Base-by-base conservation (phyloP, 352 stramenopile genomes). In the Globisporangium barbulae region DNA sequence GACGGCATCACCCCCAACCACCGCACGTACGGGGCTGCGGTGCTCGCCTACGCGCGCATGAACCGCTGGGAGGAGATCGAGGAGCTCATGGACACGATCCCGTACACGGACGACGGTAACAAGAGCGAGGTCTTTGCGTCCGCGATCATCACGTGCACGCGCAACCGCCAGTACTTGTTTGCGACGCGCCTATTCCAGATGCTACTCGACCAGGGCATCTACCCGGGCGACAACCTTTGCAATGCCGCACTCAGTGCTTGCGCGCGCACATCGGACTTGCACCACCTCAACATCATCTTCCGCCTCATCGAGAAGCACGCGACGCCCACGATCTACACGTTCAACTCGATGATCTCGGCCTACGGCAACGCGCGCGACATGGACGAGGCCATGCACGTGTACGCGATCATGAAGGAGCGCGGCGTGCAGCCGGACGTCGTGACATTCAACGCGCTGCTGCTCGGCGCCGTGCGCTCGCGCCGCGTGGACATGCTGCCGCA, bases 261-360 rank as follows among this genome's bases (percentile, higher is more conserved):
- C 58, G 81, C 79, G 44, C 76, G 81, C 19, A 92, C 75, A 8
- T 76, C 73, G 10, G 79, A 92, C 55, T 33, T 89, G 30, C 67
- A 78, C 44, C 73, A 80, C 30, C 75, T 96, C 59, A 71, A 73
- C 35, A 71, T 78, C 48, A 87, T 92, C 31, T 89, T 85, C 60
- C 75, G 81, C 53, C 71, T 91, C 13, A 65, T 92, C 9, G 75
- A 92, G 64, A 61, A 58, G 9, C 69, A 93, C 57, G 71, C 75
- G 28, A 79, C 71, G 17, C 80, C 77, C 19, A 88, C 80, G 25
- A 76, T 84, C n/a, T 90, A 89, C 67, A 88, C 80, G 15, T 93
- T 79, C 73, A 94, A 94, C 65, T 85, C 81, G 53, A 88, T 94
- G 74, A 91, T 96, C 64, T 87, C 82, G 8, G 83, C 87, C n/a